Percentiles rank a stretch among this genome's conserved stretches.
Evolutionary conservation across 176 grass and related monocot genomes (phyloP).

Genomic region (Poa annua): DNA sequence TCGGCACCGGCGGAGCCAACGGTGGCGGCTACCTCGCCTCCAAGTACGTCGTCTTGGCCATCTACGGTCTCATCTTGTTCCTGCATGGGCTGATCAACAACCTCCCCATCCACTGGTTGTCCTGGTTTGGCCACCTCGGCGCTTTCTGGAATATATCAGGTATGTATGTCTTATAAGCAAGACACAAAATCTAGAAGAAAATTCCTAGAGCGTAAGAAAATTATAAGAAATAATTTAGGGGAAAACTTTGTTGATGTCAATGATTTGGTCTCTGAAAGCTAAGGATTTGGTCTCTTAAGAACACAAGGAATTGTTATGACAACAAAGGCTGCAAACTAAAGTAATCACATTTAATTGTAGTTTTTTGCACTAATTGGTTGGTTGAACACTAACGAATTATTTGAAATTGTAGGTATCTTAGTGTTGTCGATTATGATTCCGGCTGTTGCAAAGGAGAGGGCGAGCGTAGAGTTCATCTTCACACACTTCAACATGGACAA

Average conservation of each 20-base stretch:
- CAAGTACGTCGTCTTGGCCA: slow-evolving; percentile 53
- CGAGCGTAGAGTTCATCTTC: slow-evolving; percentile 55
- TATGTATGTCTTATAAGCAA: neutral
- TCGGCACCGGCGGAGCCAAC: slow-evolving; percentile 55
- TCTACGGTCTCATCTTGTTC: slow-evolving; percentile 43
- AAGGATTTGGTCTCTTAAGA: neutral
- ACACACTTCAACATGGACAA: slow-evolving; percentile 58
- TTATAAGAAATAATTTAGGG: neutral
- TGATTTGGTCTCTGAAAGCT: neutral
- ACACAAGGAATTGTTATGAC: neutral
- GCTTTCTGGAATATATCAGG: slow-evolving; percentile 35
- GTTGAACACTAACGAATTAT: neutral
- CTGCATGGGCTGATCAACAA: slow-evolving; percentile 56
- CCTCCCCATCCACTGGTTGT: slow-evolving; percentile 54
- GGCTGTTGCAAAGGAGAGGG: slow-evolving; percentile 43
- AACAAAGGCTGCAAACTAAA: neutral
- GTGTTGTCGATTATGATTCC: slow-evolving; percentile 45
- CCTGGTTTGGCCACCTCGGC: slow-evolving; percentile 38
- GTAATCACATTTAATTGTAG: neutral
- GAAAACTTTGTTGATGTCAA: neutral
- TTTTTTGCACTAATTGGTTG: neutral
- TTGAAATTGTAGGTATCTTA: slow-evolving; percentile 41
- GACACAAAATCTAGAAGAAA: neutral
- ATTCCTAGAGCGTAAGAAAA: neutral
- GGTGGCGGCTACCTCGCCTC: slow-evolving; percentile 60